Base-by-base conservation (phyloP, 352 stramenopile species). In the Pythium insidiosum region DNA sequence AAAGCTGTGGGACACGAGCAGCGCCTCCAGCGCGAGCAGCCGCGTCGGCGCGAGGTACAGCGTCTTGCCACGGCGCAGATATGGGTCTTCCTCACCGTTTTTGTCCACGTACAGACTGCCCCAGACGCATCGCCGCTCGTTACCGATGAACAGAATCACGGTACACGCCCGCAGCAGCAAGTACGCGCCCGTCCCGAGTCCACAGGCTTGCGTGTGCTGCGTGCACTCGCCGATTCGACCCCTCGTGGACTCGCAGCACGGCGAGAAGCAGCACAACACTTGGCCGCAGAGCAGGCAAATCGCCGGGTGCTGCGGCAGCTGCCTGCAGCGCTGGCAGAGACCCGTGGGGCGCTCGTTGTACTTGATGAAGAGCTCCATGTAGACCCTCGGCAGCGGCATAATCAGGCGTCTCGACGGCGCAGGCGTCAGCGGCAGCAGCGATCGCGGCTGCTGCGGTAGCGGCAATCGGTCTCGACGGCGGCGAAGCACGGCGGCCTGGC, bases 21-120 rank as follows among this genome's bases (percentile, higher is more conserved):
- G 56, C 46, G 64, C 64, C 45, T 87, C 70, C 4, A 92, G 61
- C n/a, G 74, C 67, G 25, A 68, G 45, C 18, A 68, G 54, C 2
- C 79, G 76, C 21, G 61, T 71, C 5, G 58, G n/a, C 34, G 81
- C 71, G 21, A 89, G 58, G 42, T 79, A 84, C 42, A 92, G 35
- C 34, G 79, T 82, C 57, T 84, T 84, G 30, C 79, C 79, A 6
- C 79, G 70, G 19, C 79, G 69, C 38, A 92, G 50, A 24, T 92
- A 88, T 31, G 73, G 70, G 38, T 92, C 79, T 51, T 92, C 79
- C 63, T 92, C 79, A 38, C 74, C 76, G 41, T 92, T 92, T 54
- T 84, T 84, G 64, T 92, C 79, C 24, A 92, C 68, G 49, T 92
- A 89, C 25, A 92, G 48, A 54, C 72, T 87, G 15, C 76, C 79